These are phyloP conservation scores for Coemansia brasiliensis DNA, from an alignment of 192 early-diverging fungal species.

Conservation along the genomic window DNA sequence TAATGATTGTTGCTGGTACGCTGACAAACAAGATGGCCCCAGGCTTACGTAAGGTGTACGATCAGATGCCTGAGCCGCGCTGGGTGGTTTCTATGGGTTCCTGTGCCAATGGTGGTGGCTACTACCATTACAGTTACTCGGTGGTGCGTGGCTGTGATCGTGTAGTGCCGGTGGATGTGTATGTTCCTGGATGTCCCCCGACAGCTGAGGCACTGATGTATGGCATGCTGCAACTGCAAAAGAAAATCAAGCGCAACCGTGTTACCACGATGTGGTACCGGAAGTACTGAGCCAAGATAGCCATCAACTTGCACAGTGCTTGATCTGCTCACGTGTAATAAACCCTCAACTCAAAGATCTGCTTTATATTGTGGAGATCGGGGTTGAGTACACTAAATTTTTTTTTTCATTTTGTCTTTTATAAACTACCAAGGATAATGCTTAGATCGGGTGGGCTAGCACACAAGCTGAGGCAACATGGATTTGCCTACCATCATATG, in stretches of 20 bases:
- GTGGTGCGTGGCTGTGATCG: conserved; percentile 97
- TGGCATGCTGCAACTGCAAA: conserved; percentile 96
- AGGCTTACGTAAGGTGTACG: conserved; percentile 73
- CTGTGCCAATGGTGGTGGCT: conserved; percentile 96
- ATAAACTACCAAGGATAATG: too few relatives aligned
- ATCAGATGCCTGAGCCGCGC: conserved; percentile 92
- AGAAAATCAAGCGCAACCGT: conserved; percentile 90
- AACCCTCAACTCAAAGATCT: neutral
- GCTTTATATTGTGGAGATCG: neutral
- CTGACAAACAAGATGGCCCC: conserved; percentile 99
- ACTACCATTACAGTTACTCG: conserved; percentile 98
- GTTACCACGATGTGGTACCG: conserved; percentile 78
- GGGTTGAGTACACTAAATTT: neutral
- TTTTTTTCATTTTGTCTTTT: neutral
- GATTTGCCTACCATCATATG: too few relatives aligned
- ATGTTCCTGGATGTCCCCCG: conserved; percentile 97
- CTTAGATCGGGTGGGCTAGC: too few relatives aligned
- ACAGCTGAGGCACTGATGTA: conserved; percentile 96
- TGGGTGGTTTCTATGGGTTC: conserved; percentile 99
- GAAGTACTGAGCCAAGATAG: conserved; percentile 60
- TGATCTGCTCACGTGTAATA: neutral
- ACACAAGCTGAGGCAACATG: too few relatives aligned
- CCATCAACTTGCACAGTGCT: conserved; percentile 7
- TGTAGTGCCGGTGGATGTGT: conserved; percentile 92
- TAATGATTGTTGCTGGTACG: conserved; percentile 99